Evolutionary conservation across 164 flowering plant genomes (phyloP).

Genomic region (Vitis cinerea): DNA sequence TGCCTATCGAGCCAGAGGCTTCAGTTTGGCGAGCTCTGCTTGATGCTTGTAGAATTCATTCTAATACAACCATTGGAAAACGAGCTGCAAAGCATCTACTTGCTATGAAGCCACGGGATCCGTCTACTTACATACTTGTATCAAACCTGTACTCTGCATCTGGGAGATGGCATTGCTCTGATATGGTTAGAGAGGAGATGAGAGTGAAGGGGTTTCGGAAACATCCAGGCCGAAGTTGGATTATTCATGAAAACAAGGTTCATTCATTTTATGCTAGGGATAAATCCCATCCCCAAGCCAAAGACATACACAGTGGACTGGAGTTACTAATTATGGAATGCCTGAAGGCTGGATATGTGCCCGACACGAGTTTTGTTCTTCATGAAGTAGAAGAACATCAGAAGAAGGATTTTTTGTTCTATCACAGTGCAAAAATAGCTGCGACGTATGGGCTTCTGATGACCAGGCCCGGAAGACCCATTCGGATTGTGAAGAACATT

Average conservation of each 20-base stretch:
- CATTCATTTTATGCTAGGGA: slow-evolving; percentile 82
- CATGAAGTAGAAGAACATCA: slow-evolving; percentile 93
- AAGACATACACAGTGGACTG: slow-evolving; percentile 75
- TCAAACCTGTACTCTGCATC: slow-evolving; percentile 89
- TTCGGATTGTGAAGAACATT: slow-evolving; percentile 72
- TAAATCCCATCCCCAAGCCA: slow-evolving; percentile 59
- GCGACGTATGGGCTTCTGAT: slow-evolving; percentile 67
- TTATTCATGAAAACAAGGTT: slow-evolving; percentile 52
- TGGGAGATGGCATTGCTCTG: slow-evolving; percentile 87
- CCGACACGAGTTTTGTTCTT: slow-evolving; percentile 88
- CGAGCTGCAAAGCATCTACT: slow-evolving; percentile 60
- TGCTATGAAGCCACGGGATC: slow-evolving; percentile 62
- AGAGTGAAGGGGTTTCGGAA: slow-evolving; percentile 62
- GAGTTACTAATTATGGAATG: slow-evolving; percentile 73
- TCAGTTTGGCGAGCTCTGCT: slow-evolving; percentile 85
- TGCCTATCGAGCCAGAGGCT: slow-evolving; percentile 64
- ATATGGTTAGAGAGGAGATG: slow-evolving; percentile 69
- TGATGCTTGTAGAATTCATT: slow-evolving; percentile 58
- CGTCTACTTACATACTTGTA: slow-evolving; percentile 59
- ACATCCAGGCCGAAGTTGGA: slow-evolving; percentile 78
- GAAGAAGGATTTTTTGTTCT: slow-evolving; percentile 74
- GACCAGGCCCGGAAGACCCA: slow-evolving; percentile 50
- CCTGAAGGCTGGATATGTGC: slow-evolving; percentile 77
- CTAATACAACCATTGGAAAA: slow-evolving; percentile 52
- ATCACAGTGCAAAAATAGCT: slow-evolving; percentile 88